A percentile compares a stretch with the other conserved stretches of the same genome.
Conservation (phyloP, 2,329 filamentous ascomycete genomes). For the Talaromyces sp. region DNA sequence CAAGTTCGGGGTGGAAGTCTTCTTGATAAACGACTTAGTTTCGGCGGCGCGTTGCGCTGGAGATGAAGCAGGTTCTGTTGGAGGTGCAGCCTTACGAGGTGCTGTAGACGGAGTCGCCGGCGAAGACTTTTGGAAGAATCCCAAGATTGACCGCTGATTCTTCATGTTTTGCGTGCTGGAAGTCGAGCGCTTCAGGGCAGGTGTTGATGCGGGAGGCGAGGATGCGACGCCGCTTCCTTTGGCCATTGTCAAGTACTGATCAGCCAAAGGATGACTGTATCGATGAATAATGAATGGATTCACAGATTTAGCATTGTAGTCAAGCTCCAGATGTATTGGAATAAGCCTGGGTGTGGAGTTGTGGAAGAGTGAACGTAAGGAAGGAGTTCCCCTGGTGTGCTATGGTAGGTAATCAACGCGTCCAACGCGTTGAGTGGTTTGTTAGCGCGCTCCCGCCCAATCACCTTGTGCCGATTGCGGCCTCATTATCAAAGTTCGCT, state of each 20-base stretch:
- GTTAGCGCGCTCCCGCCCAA: not conserved
- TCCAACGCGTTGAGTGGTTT: conserved; percentile 38
- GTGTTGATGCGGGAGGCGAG: conserved; percentile 35
- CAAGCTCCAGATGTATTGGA: not conserved
- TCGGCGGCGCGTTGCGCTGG: conserved; percentile 35
- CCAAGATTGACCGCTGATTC: conserved; percentile 69
- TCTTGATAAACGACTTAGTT: conserved; percentile 34
- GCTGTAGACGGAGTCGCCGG: conserved; percentile 40
- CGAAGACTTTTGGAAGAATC: conserved; percentile 68
- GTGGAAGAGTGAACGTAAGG: conserved; percentile 19
- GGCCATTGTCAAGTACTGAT: conserved; percentile 31
- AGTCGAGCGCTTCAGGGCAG: conserved; percentile 39
- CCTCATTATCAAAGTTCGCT: not conserved
- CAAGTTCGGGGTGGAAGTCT: conserved; percentile 47
- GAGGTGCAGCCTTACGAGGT: conserved; percentile 21
- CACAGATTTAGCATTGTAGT: not conserved
- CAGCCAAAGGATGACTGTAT: conserved; percentile 24
- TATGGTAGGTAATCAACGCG: conserved; percentile 2
- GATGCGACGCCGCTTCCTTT: conserved; percentile 34
- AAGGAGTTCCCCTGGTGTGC: conserved; percentile 8
- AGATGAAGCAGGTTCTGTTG: conserved; percentile 35
- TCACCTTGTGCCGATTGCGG: not conserved
- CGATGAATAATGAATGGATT: conserved; percentile 9
- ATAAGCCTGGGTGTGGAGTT: not conserved
- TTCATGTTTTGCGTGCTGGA: conserved; percentile 49